Evolutionary conservation across 2,329 filamentous ascomycete species (phyloP).

Genomic region (Venturiaceae sp.): DNA sequence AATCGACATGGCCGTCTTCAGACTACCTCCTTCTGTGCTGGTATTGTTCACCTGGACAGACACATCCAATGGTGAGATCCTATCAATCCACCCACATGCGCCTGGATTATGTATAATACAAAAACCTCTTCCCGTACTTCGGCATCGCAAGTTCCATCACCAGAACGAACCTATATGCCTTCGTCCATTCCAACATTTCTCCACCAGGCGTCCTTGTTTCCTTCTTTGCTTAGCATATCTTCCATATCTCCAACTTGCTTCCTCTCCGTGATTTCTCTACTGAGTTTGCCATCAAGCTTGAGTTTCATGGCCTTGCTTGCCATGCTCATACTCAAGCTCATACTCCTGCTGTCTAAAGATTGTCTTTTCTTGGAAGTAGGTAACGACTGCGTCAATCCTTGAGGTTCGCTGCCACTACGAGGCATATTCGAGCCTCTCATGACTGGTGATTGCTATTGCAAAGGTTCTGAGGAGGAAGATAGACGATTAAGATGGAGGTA

Average conservation of each 20-base stretch:
- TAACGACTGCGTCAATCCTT: slow-evolving; percentile 48
- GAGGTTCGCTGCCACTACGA: slow-evolving; percentile 25
- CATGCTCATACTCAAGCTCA: slow-evolving; percentile 21
- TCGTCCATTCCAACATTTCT: slow-evolving; percentile 39
- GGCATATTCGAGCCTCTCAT: slow-evolving; percentile 61
- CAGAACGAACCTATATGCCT: slow-evolving; percentile 29
- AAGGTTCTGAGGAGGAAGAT: slow-evolving; percentile 87
- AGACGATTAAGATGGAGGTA: slow-evolving; percentile 96
- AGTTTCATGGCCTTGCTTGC: slow-evolving; percentile 50
- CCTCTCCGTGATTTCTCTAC: slow-evolving; percentile 67
- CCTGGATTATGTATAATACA: background rate
- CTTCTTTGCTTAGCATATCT: slow-evolving; percentile 55
- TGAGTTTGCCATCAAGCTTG: slow-evolving; percentile 46
- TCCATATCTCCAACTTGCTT: slow-evolving; percentile 86
- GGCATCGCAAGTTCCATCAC: background rate
- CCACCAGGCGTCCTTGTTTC: slow-evolving; percentile 32
- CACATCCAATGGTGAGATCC: too few relatives aligned
- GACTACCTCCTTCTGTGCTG: background rate
- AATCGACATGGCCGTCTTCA: background rate
- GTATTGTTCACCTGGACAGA: background rate
- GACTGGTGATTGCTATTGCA: slow-evolving; percentile 88
- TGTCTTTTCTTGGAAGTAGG: background rate
- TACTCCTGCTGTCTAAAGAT: slow-evolving; percentile 1
- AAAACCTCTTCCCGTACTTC: background rate
- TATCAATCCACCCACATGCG: background rate